Evolutionary conservation across 345 rosid genomes (phyloP).

Genomic region (Moringa oleifera): DNA sequence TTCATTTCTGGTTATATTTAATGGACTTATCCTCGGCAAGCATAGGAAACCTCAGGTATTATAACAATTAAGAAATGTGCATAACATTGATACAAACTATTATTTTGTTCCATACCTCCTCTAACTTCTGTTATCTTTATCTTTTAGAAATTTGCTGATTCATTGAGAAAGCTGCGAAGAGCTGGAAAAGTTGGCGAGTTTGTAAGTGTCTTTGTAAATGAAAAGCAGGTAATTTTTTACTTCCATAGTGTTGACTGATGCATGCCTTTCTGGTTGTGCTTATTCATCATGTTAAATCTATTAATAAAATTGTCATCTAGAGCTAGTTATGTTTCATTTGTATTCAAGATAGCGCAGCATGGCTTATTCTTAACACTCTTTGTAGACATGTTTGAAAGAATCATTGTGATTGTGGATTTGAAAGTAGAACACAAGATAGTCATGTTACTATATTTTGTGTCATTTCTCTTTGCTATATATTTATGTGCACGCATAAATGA

Average conservation of each 20-base stretch:
- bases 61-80: slow-evolving; percentile 1
- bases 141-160: slow-evolving; percentile 59
- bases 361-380: too few species aligned
- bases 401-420: too few species aligned
- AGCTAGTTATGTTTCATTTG: background rate
- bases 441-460: too few species aligned
- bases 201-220: slow-evolving; percentile 80
- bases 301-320: background rate
- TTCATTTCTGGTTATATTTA: slow-evolving; percentile 74
- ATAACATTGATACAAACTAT: slow-evolving; percentile 4
- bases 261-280: slow-evolving; percentile 9
- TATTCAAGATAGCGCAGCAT: too few species aligned
- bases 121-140: slow-evolving; percentile 11
- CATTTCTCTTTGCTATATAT: slow-evolving; percentile 2
- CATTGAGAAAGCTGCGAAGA: slow-evolving; percentile 78
- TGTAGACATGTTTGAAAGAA: too few species aligned
- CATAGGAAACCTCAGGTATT: slow-evolving; percentile 92
- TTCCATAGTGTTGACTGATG: background rate
- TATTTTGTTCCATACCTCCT: slow-evolving; percentile 7
- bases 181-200: slow-evolving; percentile 90
- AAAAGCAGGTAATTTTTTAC: slow-evolving; percentile 75
- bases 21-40: slow-evolving; percentile 93
- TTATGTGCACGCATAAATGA: slow-evolving; percentile 3
- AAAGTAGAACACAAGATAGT: too few species aligned
- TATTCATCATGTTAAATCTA: background rate